Base-by-base conservation (phyloP, 345 rosid genomes). In the Citrus reticulata region DNA sequence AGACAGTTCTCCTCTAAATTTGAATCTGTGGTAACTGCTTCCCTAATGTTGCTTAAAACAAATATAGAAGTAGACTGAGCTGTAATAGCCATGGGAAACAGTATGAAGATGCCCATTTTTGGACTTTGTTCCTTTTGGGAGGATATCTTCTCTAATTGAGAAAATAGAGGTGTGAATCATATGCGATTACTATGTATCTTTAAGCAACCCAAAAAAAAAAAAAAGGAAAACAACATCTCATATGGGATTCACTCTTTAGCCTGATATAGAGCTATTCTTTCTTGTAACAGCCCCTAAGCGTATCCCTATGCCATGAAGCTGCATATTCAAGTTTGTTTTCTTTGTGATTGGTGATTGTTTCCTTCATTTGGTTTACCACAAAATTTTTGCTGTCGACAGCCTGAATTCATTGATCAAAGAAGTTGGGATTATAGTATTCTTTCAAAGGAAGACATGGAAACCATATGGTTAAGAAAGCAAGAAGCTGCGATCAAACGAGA, bases 401-500 rank as follows among this genome's bases (percentile, higher is more conserved):
- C 73, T n/a, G 88, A 84, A 58, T 77, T 79, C 83, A 86, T 72
- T 60, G 76, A 84, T 77, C 84, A 68, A 64, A 87, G 83, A 73
- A 66, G 80, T 59, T 95, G 99, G 98, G 90, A 93, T 79, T 79
- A 40, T 80, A 88, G 93, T 32, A 54, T 80, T 60, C 84, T 88
- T 40, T 90, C 90, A 0, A 91, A 85, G 83, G 91, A 88, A 78
- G 96, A 91, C 55, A 80, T 87, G 30, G 91, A 91, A 86, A 79
- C 87, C 37, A 81, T 81, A 60, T 89, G 87, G 91, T 83, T 82
- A 54, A 90, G 82, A 79, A 91, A 84, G 86, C 93, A 87, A 74
- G 92, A 91, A 34, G 95, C 93, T 67, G 78, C 70, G 46, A 67
- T 84, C 68, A 90, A 80, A 84, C 83, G 98, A 84, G 96, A 91